Evolutionary conservation across 2,329 filamentous ascomycete genomes (phyloP).

Genomic region (Cercospora sp.): DNA sequence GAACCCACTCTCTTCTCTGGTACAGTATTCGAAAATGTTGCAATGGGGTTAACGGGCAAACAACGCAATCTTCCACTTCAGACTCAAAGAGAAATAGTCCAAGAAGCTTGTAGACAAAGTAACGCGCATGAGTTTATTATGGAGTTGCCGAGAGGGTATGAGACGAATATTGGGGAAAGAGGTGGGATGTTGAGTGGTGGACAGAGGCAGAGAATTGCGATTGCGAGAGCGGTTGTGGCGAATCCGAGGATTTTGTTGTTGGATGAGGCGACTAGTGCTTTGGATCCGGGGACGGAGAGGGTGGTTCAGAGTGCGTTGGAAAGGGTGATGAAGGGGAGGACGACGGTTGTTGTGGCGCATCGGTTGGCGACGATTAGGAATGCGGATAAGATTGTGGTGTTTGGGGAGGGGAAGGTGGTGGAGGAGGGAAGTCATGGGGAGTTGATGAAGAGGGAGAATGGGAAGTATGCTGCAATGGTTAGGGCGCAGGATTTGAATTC

Average conservation of each 20-base stretch:
- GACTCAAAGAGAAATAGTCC: background rate
- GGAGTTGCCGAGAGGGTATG: slow-evolving; percentile 36
- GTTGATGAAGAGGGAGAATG: background rate
- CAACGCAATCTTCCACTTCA: background rate
- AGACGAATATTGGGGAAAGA: slow-evolving; percentile 37
- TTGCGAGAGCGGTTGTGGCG: slow-evolving; percentile 42
- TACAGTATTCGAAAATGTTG: slow-evolving; percentile 44
- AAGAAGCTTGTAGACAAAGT: slow-evolving; percentile 26
- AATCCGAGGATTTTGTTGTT: slow-evolving; percentile 39
- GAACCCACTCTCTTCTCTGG: slow-evolving; percentile 22
- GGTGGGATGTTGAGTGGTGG: slow-evolving; percentile 37
- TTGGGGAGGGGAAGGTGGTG: slow-evolving; percentile 45
- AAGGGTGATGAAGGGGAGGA: slow-evolving; percentile 32
- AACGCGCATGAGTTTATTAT: slow-evolving; percentile 41
- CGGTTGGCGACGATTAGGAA: slow-evolving; percentile 44
- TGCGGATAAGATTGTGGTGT: slow-evolving; percentile 49
- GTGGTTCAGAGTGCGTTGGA: slow-evolving; percentile 39
- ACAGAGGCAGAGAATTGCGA: slow-evolving; percentile 39
- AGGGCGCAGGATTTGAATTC: slow-evolving; percentile 1
- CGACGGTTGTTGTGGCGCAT: slow-evolving; percentile 46
- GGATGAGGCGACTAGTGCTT: slow-evolving; percentile 41
- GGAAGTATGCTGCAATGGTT: slow-evolving; percentile 9
- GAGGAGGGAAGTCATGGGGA: slow-evolving; percentile 43
- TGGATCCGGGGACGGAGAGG: slow-evolving; percentile 38
- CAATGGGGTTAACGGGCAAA: background rate